These are phyloP conservation scores for Mycena maculata DNA, from an alignment of 768 basidiomycete species.

Conservation along the genomic window DNA sequence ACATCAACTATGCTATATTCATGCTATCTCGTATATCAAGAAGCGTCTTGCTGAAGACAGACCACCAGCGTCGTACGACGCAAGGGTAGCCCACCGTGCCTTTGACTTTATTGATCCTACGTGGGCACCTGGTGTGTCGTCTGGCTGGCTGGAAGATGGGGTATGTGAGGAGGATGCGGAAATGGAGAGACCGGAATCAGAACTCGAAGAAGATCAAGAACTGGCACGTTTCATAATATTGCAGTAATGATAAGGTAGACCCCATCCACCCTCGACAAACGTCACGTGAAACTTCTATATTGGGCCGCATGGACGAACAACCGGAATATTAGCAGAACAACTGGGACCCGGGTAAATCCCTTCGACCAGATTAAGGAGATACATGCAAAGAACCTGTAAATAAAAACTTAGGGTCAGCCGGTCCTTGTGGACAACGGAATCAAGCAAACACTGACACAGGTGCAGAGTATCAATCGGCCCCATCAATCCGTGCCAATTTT, in stretches of 20 bases:
- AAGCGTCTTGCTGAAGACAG: constrained; percentile 37
- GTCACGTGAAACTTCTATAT: constrained; percentile 8
- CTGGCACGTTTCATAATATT: no score
- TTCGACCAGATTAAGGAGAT: constrained; percentile 9
- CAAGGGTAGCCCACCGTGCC: constrained; percentile 21
- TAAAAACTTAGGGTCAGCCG: not conserved
- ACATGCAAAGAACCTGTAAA: not conserved
- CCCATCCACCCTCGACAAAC: constrained; percentile 15
- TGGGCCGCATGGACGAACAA: not conserved
- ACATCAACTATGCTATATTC: constrained; percentile 50
- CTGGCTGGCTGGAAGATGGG: constrained; percentile 18
- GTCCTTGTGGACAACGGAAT: not conserved
- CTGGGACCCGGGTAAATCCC: not conserved
- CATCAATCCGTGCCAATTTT: not conserved
- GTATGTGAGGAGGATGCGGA: not conserved
- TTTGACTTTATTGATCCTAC: constrained; percentile 41
- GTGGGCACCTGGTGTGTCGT: constrained; percentile 36
- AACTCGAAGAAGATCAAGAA: no score
- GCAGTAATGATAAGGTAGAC: not conserved
- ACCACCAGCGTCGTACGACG: constrained; percentile 35
- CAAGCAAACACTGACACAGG: not conserved
- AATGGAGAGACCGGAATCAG: not conserved
- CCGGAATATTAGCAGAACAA: constrained; percentile 3
- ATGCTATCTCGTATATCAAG: constrained; percentile 40
- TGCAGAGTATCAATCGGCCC: not conserved